Evolutionary conservation across 2,329 filamentous ascomycete genomes (phyloP).

Genomic region (Phaeosphaeriaceae sp.): DNA sequence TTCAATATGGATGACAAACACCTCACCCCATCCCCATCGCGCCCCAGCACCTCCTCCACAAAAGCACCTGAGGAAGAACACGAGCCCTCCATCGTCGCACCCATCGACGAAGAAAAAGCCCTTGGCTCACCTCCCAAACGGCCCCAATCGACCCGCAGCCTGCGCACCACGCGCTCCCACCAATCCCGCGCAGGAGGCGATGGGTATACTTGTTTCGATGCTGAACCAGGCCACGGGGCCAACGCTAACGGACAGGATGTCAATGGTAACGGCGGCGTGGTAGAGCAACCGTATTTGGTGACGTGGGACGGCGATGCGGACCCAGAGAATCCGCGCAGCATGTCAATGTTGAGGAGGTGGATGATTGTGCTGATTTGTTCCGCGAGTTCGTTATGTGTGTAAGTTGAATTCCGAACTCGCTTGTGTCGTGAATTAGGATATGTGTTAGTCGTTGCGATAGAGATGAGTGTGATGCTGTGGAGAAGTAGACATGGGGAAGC

Average conservation of each 20-base stretch:
- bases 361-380: constrained; percentile 77
- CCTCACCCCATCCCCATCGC: background rate
- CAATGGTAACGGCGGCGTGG: constrained; percentile 22
- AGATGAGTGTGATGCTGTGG: background rate
- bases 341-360: constrained; percentile 75
- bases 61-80: background rate
- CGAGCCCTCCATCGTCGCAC: background rate
- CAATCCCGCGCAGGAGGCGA: constrained; percentile 47
- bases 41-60: background rate
- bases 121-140: constrained; percentile 5
- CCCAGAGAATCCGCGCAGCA: constrained; percentile 75
- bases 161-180: constrained; percentile 35
- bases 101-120: background rate
- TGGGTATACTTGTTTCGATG: constrained; percentile 46
- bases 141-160: constrained; percentile 25
- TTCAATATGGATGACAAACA: background rate
- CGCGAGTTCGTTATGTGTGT: constrained; percentile 81
- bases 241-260: constrained; percentile 24
- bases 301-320: constrained; percentile 78
- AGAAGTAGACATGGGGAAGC: background rate
- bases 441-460: too few species aligned
- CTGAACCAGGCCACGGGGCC: constrained; percentile 18
- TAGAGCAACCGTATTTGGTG: constrained; percentile 68
- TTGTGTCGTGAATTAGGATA: too few species aligned
- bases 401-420: constrained; percentile 51